These are phyloP conservation scores for Fagopyrum tataricum DNA, from an alignment of 148 eudicot genomes.

Conservation along the genomic window DNA sequence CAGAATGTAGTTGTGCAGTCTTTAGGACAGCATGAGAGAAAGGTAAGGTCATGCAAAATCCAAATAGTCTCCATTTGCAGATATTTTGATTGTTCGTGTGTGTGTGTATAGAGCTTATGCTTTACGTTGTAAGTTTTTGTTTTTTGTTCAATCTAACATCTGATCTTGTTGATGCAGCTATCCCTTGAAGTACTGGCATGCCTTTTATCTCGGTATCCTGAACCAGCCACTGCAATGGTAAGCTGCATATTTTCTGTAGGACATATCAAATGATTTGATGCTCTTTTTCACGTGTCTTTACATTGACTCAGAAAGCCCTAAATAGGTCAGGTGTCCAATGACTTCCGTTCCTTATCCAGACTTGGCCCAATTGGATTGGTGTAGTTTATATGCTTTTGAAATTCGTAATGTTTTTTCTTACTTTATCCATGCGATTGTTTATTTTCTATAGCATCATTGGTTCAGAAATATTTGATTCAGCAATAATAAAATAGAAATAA, in stretches of 20 bases:
- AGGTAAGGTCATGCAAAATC: slow-evolving; percentile 35
- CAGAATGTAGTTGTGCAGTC: slow-evolving; percentile 72
- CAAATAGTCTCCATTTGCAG: slow-evolving; percentile 5
- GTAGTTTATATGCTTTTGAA: not conserved
- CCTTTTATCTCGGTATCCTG: slow-evolving; percentile 53
- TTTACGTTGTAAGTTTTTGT: slow-evolving; percentile 2
- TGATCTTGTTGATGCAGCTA: slow-evolving; percentile 46
- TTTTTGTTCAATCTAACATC: slow-evolving; percentile 7
- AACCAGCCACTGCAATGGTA: slow-evolving; percentile 46
- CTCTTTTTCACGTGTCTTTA: not conserved
- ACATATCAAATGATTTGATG: not conserved
- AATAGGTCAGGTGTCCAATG: not conserved
- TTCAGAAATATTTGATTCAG: not conserved
- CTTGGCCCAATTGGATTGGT: not conserved
- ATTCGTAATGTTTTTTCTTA: not conserved
- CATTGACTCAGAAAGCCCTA: not conserved
- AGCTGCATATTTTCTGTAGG: slow-evolving; percentile 9
- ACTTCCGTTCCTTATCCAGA: not conserved
- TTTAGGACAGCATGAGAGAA: slow-evolving; percentile 75
- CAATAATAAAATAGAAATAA: not conserved
- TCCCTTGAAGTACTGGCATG: slow-evolving; percentile 81
- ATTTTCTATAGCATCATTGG: slow-evolving; percentile 1
- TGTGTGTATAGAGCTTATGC: too few relatives aligned
- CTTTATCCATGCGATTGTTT: not conserved
- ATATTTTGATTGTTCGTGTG: not conserved